Conservation (phyloP, 2,329 filamentous ascomycete species). For the Atkinsonella hypoxylon region DNA sequence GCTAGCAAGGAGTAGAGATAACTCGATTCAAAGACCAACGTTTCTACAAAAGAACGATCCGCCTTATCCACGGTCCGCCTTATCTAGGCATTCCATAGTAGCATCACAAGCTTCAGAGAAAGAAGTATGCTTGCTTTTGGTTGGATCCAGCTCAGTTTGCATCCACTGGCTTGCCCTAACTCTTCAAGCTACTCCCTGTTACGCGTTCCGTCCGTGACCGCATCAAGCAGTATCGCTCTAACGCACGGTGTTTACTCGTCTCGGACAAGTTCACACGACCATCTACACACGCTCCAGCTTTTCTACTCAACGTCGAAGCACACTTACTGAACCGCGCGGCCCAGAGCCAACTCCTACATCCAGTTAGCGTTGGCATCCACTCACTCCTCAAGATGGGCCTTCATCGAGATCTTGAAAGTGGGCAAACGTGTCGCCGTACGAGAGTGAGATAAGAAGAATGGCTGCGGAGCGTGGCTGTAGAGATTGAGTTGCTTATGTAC, state of each 20-base stretch:
- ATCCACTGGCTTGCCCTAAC: slow-evolving; percentile 37
- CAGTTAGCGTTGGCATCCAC: slow-evolving; percentile 32
- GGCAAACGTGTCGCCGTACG: slow-evolving; percentile 36
- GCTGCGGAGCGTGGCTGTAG: slow-evolving; percentile 40
- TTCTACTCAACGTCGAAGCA: slow-evolving; percentile 39
- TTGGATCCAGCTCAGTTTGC: slow-evolving; percentile 25
- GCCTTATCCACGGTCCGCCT: slow-evolving; percentile 19
- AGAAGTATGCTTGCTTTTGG: slow-evolving; percentile 41
- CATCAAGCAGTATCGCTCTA: slow-evolving; percentile 35
- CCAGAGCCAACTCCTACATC: slow-evolving; percentile 43
- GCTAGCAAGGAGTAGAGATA: slow-evolving; percentile 24
- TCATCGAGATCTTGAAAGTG: slow-evolving; percentile 41
- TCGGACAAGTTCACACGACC: slow-evolving; percentile 39
- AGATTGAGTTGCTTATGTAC: slow-evolving; percentile 52
- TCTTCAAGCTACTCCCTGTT: slow-evolving; percentile 33
- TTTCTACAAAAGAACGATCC: slow-evolving; percentile 32
- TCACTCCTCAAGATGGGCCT: slow-evolving; percentile 47
- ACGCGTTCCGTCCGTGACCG: slow-evolving; percentile 26
- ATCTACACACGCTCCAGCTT: slow-evolving; percentile 33
- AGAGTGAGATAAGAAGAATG: slow-evolving; percentile 43
- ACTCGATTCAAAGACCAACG: slow-evolving; percentile 37
- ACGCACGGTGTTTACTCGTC: slow-evolving; percentile 39
- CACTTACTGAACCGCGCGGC: slow-evolving; percentile 39
- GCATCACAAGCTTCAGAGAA: no score
- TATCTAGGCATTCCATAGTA: neutral